Evolutionary conservation across 2,329 filamentous ascomycete species (phyloP).

Genomic region (Aureobasidium sp.): DNA sequence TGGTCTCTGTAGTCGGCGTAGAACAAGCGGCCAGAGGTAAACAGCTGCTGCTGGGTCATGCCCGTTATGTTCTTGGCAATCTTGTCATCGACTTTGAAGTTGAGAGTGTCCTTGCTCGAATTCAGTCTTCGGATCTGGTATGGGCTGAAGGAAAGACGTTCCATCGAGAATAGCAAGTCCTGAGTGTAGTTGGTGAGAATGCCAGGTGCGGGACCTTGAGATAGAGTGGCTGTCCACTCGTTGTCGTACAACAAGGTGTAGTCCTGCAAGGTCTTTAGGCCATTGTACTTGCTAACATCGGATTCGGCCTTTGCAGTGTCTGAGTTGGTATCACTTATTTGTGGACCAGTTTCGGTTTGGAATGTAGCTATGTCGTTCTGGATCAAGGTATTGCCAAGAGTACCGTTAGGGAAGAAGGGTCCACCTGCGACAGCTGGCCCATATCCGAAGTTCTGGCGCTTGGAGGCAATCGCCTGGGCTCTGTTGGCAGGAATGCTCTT

Average conservation of each 20-base stretch:
- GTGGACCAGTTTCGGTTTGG: background rate
- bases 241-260: conserved; percentile 2
- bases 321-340: background rate
- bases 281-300: background rate
- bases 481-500: background rate
- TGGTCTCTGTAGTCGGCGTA: conserved; percentile 4
- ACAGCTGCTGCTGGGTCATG: background rate
- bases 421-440: conserved; percentile 1
- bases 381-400: background rate
- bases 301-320: background rate
- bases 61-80: background rate
- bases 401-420: background rate
- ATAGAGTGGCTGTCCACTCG: background rate
- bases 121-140: conserved; percentile 4
- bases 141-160: background rate
- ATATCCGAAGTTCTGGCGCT: background rate
- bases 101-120: background rate
- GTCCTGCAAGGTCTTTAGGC: background rate
- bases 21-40: background rate
- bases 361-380: background rate
- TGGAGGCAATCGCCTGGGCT: background rate
- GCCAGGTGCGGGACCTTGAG: background rate
- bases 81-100: conserved; percentile 1
- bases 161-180: conserved; percentile 1
- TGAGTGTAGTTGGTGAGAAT: conserved; percentile 11